A percentile compares a stretch with the other conserved stretches of the same genome.
These are phyloP conservation scores for Bacidia gigantensis DNA, from an alignment of 495 filamentous ascomycete genomes.

Conservation along the genomic window DNA sequence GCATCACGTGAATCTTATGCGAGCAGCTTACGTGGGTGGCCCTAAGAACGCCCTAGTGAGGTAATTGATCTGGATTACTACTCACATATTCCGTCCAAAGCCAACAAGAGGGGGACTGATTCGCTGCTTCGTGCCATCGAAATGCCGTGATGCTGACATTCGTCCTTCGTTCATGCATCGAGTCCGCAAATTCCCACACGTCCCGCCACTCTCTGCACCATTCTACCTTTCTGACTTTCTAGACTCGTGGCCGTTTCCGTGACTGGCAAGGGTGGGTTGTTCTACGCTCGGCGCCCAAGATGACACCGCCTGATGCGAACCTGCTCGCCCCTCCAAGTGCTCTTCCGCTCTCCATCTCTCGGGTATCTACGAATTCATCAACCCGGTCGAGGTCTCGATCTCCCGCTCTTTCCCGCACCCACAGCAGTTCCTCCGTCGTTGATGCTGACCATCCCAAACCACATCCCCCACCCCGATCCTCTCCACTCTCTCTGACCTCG, in stretches of 20 bases:
- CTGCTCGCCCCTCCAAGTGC: not conserved
- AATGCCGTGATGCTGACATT: not conserved
- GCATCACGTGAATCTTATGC: not conserved
- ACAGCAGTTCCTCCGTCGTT: not conserved
- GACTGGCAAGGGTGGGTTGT: no score
- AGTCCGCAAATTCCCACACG: not conserved
- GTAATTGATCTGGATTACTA: not conserved
- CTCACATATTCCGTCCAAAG: no score
- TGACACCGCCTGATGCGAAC: not conserved
- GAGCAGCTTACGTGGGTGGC: not conserved
- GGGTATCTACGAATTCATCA: not conserved
- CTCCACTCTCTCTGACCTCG: conserved; percentile 20
- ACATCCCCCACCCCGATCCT: conserved; percentile 34
- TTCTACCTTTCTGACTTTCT: not conserved
- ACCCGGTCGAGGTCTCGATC: not conserved
- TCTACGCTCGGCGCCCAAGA: not conserved
- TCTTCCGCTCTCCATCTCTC: not conserved
- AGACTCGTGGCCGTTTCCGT: no score
- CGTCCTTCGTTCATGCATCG: not conserved
- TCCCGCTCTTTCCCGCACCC: not conserved
- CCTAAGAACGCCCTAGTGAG: not conserved
- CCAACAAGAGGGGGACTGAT: no score
- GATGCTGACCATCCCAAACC: conserved; percentile 40
- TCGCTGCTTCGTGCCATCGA: no score
- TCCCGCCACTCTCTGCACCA: not conserved